Percentiles rank a stretch among this genome's conserved stretches.
These are phyloP conservation scores for Smittium mucronatum DNA, from an alignment of 371 early-diverging fungal species.

Conservation along the genomic window DNA sequence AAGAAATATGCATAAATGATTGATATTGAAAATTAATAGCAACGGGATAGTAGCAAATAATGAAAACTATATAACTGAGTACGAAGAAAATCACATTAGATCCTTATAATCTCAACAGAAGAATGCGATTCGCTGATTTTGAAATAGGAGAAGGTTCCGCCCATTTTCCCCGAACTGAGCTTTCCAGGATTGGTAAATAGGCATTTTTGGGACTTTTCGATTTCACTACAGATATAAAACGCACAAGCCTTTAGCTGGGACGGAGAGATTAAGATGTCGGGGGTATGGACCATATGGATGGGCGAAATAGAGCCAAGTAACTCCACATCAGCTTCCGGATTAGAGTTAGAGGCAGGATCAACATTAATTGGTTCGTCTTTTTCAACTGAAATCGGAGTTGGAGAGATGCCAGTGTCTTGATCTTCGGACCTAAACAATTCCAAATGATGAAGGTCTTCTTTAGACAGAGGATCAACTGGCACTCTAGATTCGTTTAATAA, in stretches of 20 bases:
- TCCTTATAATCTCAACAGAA: not conserved
- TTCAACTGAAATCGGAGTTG: too few relatives aligned
- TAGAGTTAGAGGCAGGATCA: not conserved
- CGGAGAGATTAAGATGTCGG: slow-evolving; percentile 8
- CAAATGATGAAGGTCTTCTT: not conserved
- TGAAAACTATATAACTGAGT: too few relatives aligned
- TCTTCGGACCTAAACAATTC: not conserved
- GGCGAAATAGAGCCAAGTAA: not conserved
- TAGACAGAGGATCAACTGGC: not conserved
- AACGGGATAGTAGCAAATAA: too few relatives aligned
- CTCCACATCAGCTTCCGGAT: not conserved
- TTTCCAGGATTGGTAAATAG: not conserved
- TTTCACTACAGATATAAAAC: not conserved
- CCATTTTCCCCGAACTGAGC: not conserved
- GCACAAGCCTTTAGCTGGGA: slow-evolving; percentile 1
- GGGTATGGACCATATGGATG: not conserved
- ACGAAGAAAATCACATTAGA: too few relatives aligned
- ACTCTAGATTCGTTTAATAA: not conserved
- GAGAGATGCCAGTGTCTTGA: too few relatives aligned
- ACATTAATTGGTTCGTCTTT: not conserved
- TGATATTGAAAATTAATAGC: too few relatives aligned
- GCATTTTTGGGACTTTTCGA: not conserved
- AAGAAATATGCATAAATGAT: too few relatives aligned
- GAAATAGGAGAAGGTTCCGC: not conserved
- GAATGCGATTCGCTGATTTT: not conserved